Evolutionary conservation across 441 rosid species (phyloP).

Genomic region (Brassica balearica): DNA sequence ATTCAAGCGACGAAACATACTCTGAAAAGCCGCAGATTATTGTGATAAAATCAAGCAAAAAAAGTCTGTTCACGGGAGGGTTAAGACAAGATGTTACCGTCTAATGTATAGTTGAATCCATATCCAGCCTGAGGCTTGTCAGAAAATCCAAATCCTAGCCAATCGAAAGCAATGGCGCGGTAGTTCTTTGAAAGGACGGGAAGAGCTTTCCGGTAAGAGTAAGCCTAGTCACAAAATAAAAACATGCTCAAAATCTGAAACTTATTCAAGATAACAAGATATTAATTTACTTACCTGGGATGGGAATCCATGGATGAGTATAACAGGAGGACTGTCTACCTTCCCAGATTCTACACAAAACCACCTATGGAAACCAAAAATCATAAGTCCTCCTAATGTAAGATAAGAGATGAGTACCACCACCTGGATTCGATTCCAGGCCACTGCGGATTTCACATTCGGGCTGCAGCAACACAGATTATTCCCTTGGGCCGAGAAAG

Average conservation of each 20-base stretch:
- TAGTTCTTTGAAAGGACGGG: slow-evolving; percentile 73
- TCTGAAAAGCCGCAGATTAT: slow-evolving; percentile 53
- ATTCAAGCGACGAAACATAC: slow-evolving; percentile 77
- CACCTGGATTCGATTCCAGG: no score
- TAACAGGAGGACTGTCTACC: slow-evolving; percentile 59
- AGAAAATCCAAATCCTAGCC: slow-evolving; percentile 98
- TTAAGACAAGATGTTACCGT: slow-evolving; percentile 55
- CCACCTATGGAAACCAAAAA: slow-evolving; percentile 74
- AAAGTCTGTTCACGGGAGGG: background rate
- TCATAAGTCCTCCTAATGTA: slow-evolving; percentile 50
- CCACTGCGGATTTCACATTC: no score
- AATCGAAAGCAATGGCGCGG: slow-evolving; percentile 84
- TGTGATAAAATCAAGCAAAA: background rate
- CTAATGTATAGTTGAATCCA: slow-evolving; percentile 84
- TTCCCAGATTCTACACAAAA: slow-evolving; percentile 81
- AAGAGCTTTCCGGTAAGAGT: slow-evolving; percentile 84
- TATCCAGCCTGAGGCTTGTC: slow-evolving; percentile 94
- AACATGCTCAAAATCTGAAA: slow-evolving; percentile 1
- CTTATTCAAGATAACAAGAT: background rate
- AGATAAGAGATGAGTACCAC: background rate
- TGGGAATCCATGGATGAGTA: slow-evolving; percentile 87
- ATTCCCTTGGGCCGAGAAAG: no score
- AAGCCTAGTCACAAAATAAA: slow-evolving; percentile 57
- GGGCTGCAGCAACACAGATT: no score
- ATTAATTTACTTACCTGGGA: slow-evolving; percentile 61